These are phyloP conservation scores for Serendipita indica DNA, from an alignment of 768 basidiomycete species.

Conservation along the genomic window DNA sequence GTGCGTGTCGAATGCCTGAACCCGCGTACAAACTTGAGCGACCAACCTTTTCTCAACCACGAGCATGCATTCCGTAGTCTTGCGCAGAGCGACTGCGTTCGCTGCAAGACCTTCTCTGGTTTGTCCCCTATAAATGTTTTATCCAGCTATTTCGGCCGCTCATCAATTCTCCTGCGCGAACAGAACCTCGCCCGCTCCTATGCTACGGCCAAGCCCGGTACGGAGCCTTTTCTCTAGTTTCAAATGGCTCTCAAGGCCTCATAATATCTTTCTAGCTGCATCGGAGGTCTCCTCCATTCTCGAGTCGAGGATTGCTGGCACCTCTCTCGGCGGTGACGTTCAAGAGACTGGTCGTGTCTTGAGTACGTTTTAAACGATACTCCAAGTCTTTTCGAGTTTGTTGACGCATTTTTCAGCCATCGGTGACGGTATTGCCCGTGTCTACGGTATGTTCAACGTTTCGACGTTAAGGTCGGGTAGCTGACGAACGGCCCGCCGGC, in stretches of 20 bases:
- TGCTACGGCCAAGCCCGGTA: conserved; percentile 97
- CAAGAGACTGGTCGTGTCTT: conserved; percentile 98
- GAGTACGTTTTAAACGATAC: conserved; percentile 44
- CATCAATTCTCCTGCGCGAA: neutral
- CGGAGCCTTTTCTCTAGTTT: conserved; percentile 21
- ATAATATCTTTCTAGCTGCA: conserved; percentile 47
- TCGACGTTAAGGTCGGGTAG: conserved; percentile 7
- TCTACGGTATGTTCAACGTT: conserved; percentile 34
- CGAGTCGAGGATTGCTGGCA: conserved; percentile 93
- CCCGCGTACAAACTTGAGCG: no score
- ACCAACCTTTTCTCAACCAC: conserved; percentile 2
- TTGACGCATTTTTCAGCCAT: conserved; percentile 43
- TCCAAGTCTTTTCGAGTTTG: conserved; percentile 14
- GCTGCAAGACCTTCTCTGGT: conserved; percentile 3
- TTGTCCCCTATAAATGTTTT: neutral
- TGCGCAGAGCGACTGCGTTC: conserved; percentile 22
- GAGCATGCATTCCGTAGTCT: conserved; percentile 6
- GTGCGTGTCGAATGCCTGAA: no score
- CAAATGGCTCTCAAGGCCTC: neutral
- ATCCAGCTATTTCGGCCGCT: neutral
- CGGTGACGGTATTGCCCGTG: conserved; percentile 99
- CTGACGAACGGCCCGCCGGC: conserved; percentile 17
- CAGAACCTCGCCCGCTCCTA: conserved; percentile 49
- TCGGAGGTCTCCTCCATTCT: conserved; percentile 99
- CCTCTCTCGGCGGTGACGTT: conserved; percentile 80